Percentiles rank a stretch among this genome's conserved stretches.
Conservation (phyloP, 805 yeast species). For the Candida loeiensis region DNA sequence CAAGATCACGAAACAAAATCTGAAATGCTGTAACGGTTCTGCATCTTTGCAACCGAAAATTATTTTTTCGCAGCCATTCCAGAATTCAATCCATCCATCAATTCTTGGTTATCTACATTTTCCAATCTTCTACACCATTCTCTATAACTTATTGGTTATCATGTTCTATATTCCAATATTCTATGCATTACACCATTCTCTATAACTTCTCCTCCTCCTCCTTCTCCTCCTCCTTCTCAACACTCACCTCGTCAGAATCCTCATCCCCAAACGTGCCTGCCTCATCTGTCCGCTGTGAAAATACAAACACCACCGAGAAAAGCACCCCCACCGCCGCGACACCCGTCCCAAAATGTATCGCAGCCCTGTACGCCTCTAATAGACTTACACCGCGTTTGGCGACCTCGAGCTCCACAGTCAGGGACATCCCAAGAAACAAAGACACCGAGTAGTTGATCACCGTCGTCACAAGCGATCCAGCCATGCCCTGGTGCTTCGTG, state of each 20-base stretch:
- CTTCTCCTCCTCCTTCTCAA: not conserved
- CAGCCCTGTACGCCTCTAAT: constrained; percentile 49
- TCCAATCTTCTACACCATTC: not conserved
- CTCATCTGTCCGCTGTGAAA: not conserved
- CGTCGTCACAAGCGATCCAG: constrained; percentile 69
- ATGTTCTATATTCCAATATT: not conserved
- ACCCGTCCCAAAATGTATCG: constrained; percentile 60
- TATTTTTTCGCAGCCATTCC: too few relatives aligned
- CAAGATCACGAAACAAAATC: too few relatives aligned
- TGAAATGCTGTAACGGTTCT: too few relatives aligned
- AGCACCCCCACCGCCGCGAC: constrained; percentile 47
- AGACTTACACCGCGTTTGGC: constrained; percentile 1
- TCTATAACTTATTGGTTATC: not conserved
- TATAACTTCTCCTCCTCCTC: not conserved
- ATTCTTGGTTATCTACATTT: too few relatives aligned
- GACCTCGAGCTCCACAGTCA: constrained; percentile 51
- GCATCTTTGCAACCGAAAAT: too few relatives aligned
- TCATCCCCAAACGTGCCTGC: not conserved
- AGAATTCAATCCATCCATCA: too few relatives aligned
- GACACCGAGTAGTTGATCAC: constrained; percentile 70
- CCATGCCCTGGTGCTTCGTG: constrained; percentile 67
- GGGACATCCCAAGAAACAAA: constrained; percentile 65
- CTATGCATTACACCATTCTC: not conserved
- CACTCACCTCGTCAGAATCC: not conserved
- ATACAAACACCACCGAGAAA: constrained; percentile 22